phyloP scores from a whole-genome alignment of 352 stramenopile species.

The Phytophthora palmivora region DNA sequence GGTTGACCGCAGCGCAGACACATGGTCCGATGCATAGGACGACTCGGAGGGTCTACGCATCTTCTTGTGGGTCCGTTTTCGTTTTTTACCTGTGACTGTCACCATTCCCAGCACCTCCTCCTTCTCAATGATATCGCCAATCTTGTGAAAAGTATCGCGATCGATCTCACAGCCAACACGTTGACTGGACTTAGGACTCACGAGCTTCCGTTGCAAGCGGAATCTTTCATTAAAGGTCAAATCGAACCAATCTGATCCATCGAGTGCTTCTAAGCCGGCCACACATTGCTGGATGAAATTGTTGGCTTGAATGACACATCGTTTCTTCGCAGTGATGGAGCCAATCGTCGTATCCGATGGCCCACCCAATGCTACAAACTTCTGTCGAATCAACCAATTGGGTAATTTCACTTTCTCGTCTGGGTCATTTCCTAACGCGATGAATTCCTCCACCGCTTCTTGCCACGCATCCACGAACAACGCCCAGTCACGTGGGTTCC shows the following conservation, averaged over 20 bases:
- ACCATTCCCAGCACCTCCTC: constrained; percentile 40
- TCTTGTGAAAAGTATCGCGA: constrained; percentile 34
- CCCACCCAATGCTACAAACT: constrained; percentile 39
- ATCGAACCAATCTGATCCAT: constrained; percentile 46
- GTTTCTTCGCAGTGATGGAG: constrained; percentile 47
- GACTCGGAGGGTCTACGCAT: constrained; percentile 30
- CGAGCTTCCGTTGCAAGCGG: constrained; percentile 36
- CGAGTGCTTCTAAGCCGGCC: constrained; percentile 25
- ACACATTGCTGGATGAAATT: constrained; percentile 47
- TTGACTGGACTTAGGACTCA: constrained; percentile 46
- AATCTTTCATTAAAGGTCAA: constrained; percentile 39
- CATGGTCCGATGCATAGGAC: constrained; percentile 30
- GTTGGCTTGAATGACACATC: constrained; percentile 43
- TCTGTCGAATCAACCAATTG: constrained; percentile 52
- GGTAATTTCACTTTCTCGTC: constrained; percentile 48
- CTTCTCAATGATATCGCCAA: constrained; percentile 38
- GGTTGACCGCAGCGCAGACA: constrained; percentile 16
- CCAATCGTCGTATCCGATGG: constrained; percentile 39
- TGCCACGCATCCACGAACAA: constrained; percentile 47
- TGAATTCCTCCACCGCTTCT: constrained; percentile 45
- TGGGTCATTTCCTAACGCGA: constrained; percentile 36
- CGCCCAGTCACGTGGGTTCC: constrained; percentile 34
- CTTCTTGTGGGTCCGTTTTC: constrained; percentile 35
- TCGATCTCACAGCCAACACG: constrained; percentile 43
- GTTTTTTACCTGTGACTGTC: constrained; percentile 32